A percentile compares a stretch with the other conserved stretches of the same genome.
These are phyloP conservation scores for Pogostemon cablin DNA, from an alignment of 257 asterid species.

Conservation along the genomic window DNA sequence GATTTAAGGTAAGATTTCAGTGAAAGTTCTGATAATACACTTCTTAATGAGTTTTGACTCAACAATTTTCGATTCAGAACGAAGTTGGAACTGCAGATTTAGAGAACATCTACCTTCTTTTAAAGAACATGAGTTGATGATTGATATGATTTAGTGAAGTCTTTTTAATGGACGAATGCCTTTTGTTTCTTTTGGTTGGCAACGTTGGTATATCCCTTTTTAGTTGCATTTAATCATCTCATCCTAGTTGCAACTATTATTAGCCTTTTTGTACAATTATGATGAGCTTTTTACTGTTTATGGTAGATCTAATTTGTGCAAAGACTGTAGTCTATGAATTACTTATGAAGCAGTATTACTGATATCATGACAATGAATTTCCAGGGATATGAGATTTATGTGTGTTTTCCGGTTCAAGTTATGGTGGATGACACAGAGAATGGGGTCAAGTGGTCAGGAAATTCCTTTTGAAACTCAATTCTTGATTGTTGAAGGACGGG, in stretches of 20 bases:
- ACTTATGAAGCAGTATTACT: conserved; percentile 5
- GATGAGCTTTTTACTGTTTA: not conserved
- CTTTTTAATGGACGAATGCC: no score
- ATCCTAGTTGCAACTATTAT: not conserved
- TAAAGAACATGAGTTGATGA: no score
- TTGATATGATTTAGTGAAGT: no score
- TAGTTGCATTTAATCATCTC: no score
- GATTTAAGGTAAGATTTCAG: no score
- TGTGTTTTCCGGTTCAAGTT: conserved; percentile 90
- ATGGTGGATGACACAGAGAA: conserved; percentile 99
- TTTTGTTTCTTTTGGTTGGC: no score
- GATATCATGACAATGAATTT: conserved; percentile 3
- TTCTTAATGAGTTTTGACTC: no score
- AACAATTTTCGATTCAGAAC: no score
- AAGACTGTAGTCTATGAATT: not conserved
- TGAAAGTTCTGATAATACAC: no score
- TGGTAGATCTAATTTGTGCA: conserved; percentile 9
- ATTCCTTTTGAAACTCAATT: conserved; percentile 90
- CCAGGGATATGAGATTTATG: conserved; percentile 90
- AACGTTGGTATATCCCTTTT: no score
- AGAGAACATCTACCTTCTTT: no score
- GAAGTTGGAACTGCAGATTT: no score
- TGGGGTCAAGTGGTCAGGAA: conserved; percentile 77
- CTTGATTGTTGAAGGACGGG: conserved; percentile 72
- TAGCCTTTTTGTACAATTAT: not conserved